Conservation (phyloP, 23 red algal genomes). For the Chondrus crispus region DNA sequence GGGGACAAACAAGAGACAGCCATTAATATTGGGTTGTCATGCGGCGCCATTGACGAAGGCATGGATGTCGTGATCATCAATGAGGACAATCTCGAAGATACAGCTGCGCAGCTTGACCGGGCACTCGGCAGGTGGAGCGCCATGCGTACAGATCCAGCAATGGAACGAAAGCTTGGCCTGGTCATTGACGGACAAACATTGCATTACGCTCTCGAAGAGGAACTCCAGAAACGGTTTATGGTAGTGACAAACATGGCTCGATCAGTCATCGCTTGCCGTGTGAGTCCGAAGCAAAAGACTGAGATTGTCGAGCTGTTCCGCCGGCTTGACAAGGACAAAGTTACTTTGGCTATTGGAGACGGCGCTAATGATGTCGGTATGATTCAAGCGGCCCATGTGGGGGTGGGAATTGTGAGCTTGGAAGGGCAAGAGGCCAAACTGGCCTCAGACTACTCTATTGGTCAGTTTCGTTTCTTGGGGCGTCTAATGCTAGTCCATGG, state of each 20-base stretch:
- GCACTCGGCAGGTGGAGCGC: conserved; percentile 68
- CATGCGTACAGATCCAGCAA: conserved; percentile 50
- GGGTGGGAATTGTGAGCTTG: conserved; percentile 88
- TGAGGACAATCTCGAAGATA: conserved; percentile 73
- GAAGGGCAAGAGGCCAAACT: conserved; percentile 92
- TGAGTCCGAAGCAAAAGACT: conserved; percentile 95
- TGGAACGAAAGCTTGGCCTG: conserved; percentile 57
- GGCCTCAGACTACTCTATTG: conserved; percentile 91
- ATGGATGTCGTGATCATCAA: conserved; percentile 88
- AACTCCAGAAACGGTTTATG: conserved; percentile 69
- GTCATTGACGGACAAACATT: conserved; percentile 86
- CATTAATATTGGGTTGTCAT: conserved; percentile 95
- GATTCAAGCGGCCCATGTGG: conserved; percentile 98
- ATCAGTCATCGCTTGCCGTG: conserved; percentile 89
- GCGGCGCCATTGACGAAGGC: conserved; percentile 78
- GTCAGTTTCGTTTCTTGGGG: conserved; percentile 84
- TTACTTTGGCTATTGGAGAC: conserved; percentile 94
- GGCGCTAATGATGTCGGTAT: conserved; percentile 99
- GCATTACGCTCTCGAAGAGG: conserved; percentile 61
- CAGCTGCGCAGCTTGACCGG: conserved; percentile 75
- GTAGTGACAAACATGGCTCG: conserved; percentile 47
- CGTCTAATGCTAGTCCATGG: conserved; percentile 96
- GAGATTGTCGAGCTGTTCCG: conserved; percentile 85
- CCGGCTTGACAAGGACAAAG: conserved; percentile 47
- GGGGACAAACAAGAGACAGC: conserved; percentile 99